phyloP scores from a whole-genome alignment of 352 stramenopile genomes.

The Thalassiosira exigua region DNA sequence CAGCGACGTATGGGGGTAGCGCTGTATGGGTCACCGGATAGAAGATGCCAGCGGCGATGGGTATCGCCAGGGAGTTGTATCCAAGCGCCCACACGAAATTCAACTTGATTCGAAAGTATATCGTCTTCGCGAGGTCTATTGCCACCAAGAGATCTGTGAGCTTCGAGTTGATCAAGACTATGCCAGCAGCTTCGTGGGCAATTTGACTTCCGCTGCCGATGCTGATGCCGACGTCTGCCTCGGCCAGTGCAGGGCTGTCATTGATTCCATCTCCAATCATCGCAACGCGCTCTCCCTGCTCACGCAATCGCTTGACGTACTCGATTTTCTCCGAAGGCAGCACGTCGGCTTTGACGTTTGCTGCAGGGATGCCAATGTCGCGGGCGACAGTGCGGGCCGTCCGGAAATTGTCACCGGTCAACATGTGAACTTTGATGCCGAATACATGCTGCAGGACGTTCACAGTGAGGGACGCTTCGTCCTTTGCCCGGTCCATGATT shows the following conservation, averaged over 20 bases:
- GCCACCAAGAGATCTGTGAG: conserved; percentile 94
- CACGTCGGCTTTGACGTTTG: conserved; percentile 94
- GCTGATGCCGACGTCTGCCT: conserved; percentile 97
- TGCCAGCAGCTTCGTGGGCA: conserved; percentile 95
- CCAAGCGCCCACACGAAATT: conserved; percentile 95
- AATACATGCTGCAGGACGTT: conserved; percentile 89
- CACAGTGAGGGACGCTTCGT: conserved; percentile 91
- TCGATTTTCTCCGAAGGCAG: conserved; percentile 94
- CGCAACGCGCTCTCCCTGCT: conserved; percentile 87
- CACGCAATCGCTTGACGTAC: conserved; percentile 91
- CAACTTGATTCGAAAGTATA: conserved; percentile 92
- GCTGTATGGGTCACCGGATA: conserved; percentile 91
- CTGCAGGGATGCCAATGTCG: conserved; percentile 89
- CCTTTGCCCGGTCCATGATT: conserved; percentile 88
- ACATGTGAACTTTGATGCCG: conserved; percentile 96
- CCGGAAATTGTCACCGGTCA: conserved; percentile 97
- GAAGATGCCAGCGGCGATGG: conserved; percentile 94
- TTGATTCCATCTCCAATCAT: conserved; percentile 99
- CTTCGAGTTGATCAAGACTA: conserved; percentile 89
- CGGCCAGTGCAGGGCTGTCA: conserved; percentile 95
- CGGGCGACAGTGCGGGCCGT: conserved; percentile 93
- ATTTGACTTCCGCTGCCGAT: conserved; percentile 95
- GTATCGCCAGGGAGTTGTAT: conserved; percentile 98
- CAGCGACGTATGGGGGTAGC: conserved; percentile 95
- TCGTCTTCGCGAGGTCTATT: conserved; percentile 93